phyloP scores from a whole-genome alignment of 2,329 filamentous ascomycete genomes.

The Aspergillus floridensis region DNA sequence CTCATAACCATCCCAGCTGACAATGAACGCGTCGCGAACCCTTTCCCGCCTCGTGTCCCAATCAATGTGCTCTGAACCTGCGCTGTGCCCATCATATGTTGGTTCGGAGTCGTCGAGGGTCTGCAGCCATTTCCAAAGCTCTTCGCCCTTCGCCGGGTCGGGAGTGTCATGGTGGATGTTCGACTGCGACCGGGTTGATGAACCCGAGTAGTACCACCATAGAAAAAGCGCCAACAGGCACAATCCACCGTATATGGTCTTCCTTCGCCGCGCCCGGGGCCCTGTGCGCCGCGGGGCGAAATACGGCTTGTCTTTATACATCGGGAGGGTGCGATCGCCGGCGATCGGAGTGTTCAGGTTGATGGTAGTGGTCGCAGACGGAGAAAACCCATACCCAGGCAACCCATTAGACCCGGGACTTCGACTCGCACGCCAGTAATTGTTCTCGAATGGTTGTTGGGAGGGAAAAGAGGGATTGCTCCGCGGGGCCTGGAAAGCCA shows the following conservation, averaged over 20 bases:
- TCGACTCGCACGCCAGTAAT: conserved; percentile 58
- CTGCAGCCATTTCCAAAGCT: conserved; percentile 57
- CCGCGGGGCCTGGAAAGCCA: conserved; percentile 63
- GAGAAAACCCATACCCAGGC: conserved; percentile 39
- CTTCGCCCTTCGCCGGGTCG: conserved; percentile 38
- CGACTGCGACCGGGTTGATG: conserved; percentile 22
- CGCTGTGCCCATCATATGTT: conserved; percentile 20
- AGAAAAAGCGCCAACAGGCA: conserved; percentile 55
- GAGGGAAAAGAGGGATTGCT: conserved; percentile 68
- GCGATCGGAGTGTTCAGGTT: conserved; percentile 66
- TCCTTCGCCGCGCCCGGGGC: conserved; percentile 61
- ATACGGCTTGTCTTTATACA: conserved; percentile 99
- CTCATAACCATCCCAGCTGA: conserved; percentile 92
- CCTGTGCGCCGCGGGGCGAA: conserved; percentile 53
- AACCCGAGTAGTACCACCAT: conserved; percentile 62
- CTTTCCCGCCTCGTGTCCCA: conserved; percentile 76
- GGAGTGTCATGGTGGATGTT: not conserved
- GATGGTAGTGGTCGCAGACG: conserved; percentile 54
- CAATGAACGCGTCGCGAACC: conserved; percentile 83
- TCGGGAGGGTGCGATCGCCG: conserved; percentile 66
- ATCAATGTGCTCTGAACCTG: conserved; percentile 50
- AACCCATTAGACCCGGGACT: conserved; percentile 46
- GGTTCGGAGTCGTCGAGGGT: conserved; percentile 46
- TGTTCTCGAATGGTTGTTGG: conserved; percentile 64
- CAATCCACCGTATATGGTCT: conserved; percentile 57